Conservation (phyloP, 352 stramenopile species). For the Pythium rishiriense region DNA sequence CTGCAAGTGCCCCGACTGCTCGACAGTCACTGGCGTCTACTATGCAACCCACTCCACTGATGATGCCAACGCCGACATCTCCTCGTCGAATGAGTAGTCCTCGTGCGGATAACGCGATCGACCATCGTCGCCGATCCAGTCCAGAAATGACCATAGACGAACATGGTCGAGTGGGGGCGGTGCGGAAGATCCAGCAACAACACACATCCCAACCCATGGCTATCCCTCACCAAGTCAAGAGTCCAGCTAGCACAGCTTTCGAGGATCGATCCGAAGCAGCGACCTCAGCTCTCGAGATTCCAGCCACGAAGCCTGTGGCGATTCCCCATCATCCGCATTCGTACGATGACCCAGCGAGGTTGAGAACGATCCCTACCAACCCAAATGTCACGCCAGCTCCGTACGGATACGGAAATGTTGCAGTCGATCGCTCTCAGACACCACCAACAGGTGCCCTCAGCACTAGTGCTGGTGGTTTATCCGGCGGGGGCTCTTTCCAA, state of each 20-base stretch:
- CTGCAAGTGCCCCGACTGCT: not conserved
- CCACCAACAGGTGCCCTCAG: slow-evolving; percentile 9
- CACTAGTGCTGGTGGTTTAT: slow-evolving; percentile 25
- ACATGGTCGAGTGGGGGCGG: slow-evolving; percentile 2
- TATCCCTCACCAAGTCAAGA: slow-evolving; percentile 61
- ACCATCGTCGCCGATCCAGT: slow-evolving; percentile 41
- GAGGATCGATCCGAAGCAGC: slow-evolving; percentile 31
- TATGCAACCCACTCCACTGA: slow-evolving; percentile 1
- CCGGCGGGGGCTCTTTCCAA: slow-evolving; percentile 37
- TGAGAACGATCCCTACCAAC: slow-evolving; percentile 47
- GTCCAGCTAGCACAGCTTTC: slow-evolving; percentile 28
- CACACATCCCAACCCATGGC: slow-evolving; percentile 81
- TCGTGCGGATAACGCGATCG: not conserved
- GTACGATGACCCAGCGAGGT: slow-evolving; percentile 56
- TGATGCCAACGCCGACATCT: slow-evolving; percentile 11
- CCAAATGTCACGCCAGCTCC: slow-evolving; percentile 68
- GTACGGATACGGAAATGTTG: slow-evolving; percentile 79
- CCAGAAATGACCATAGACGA: slow-evolving; percentile 26
- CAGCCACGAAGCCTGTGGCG: slow-evolving; percentile 14
- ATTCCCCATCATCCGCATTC: slow-evolving; percentile 65
- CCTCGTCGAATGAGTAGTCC: not conserved
- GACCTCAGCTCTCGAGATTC: slow-evolving; percentile 22
- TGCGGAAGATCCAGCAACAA: slow-evolving; percentile 22
- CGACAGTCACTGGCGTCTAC: not conserved
- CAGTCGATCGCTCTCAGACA: slow-evolving; percentile 43